These are phyloP conservation scores for Grosmannia huntii DNA, from an alignment of 2,329 filamentous ascomycete genomes.

Conservation along the genomic window DNA sequence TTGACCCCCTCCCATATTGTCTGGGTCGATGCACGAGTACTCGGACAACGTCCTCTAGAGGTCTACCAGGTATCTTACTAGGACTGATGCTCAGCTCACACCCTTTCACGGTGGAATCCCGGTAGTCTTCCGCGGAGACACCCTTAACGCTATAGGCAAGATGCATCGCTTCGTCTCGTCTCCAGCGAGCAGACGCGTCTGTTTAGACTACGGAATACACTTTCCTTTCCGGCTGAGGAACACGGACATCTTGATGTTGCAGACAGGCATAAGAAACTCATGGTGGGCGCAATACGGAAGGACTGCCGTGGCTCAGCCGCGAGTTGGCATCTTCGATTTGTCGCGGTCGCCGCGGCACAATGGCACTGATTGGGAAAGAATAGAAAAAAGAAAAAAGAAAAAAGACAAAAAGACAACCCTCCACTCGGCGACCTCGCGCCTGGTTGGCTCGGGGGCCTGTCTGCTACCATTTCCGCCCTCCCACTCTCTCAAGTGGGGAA, in stretches of 20 bases:
- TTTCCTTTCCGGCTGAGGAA: too few species aligned
- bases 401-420: not conserved
- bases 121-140: too few species aligned
- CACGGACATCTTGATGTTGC: not conserved
- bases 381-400: too few species aligned
- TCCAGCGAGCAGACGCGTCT: not conserved
- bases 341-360: constrained; percentile 1
- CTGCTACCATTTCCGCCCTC: not conserved
- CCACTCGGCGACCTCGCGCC: not conserved
- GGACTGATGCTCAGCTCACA: not conserved
- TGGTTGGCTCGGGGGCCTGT: not conserved
- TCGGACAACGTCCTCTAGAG: too few species aligned
- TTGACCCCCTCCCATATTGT: not conserved
- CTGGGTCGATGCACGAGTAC: not conserved
- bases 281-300: not conserved
- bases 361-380: not conserved
- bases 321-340: not conserved
- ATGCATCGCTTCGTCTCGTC: too few species aligned
- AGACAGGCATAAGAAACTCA: not conserved
- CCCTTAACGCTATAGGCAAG: too few species aligned
- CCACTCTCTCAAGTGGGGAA: not conserved
- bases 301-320: not conserved
- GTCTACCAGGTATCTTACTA: not conserved
- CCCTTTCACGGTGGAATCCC: not conserved
- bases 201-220: not conserved